phyloP scores from a whole-genome alignment of 768 basidiomycete genomes.

The Suillus subalutaceus region DNA sequence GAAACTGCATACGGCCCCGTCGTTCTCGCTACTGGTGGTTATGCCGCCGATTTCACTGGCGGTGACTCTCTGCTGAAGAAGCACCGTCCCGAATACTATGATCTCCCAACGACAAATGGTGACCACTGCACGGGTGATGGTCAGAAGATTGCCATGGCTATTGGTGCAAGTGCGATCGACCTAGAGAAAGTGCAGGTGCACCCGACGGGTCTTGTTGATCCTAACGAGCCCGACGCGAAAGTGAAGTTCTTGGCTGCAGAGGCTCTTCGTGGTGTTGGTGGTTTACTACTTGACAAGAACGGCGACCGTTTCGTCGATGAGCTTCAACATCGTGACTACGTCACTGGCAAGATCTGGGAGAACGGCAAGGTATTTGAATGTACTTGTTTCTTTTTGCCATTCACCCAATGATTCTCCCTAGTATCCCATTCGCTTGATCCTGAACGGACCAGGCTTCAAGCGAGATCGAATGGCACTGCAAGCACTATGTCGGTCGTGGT shows the following conservation, averaged over 20 bases:
- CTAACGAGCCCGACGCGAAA: conserved; percentile 90
- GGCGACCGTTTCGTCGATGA: conserved; percentile 96
- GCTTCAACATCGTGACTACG: conserved; percentile 93
- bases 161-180: conserved; percentile 89
- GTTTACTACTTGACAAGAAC: conserved; percentile 87
- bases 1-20: conserved; percentile 87
- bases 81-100: conserved; percentile 89
- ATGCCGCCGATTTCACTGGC: conserved; percentile 93
- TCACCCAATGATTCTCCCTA: conserved; percentile 30
- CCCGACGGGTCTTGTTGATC: conserved; percentile 97
- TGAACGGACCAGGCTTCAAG: conserved; percentile 89
- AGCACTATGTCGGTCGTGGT: conserved; percentile 96
- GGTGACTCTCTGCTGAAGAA: conserved; percentile 85
- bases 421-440: conserved; percentile 92
- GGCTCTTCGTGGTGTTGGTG: conserved; percentile 94
- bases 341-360: conserved; percentile 96
- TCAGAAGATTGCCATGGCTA: conserved; percentile 88
- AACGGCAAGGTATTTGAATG: conserved; percentile 73
- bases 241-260: conserved; percentile 99
- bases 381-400: not conserved
- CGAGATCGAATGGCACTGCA: conserved; percentile 99
- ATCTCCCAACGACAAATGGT: conserved; percentile 96
- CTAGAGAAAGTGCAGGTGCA: conserved; percentile 99
- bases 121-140: conserved; percentile 97
- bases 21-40: conserved; percentile 94